These are phyloP conservation scores for Gastroboletus turbinatus DNA, from an alignment of 1,284 basidiomycete genomes.

Conservation along the genomic window DNA sequence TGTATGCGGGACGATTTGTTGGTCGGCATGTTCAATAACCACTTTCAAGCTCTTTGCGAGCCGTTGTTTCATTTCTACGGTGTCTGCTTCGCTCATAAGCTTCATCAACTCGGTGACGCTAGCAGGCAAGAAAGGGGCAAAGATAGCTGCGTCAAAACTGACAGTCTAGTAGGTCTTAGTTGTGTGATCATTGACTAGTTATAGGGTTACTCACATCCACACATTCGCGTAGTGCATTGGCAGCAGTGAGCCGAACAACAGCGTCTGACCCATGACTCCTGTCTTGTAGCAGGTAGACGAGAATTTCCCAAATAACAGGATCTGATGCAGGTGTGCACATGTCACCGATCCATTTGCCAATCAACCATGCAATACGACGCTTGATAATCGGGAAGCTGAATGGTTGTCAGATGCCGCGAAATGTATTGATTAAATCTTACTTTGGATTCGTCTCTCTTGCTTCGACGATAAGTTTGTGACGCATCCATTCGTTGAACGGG, in stretches of 20 bases:
- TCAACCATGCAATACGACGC: constrained; percentile 85
- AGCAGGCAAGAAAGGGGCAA: constrained; percentile 58
- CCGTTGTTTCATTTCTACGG: constrained; percentile 75
- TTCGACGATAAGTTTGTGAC: constrained; percentile 56
- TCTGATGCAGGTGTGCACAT: constrained; percentile 62
- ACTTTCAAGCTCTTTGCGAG: constrained; percentile 71
- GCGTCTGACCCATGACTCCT: constrained; percentile 69
- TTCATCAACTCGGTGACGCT: constrained; percentile 61
- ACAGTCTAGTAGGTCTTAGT: constrained; percentile 46
- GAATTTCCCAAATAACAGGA: constrained; percentile 73
- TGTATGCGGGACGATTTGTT: constrained; percentile 71
- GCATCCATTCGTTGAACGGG: constrained; percentile 67
- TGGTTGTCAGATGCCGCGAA: constrained; percentile 19
- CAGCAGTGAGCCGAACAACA: constrained; percentile 82
- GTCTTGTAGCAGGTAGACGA: constrained; percentile 72
- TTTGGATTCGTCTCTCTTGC: constrained; percentile 54
- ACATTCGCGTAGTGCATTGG: constrained; percentile 73
- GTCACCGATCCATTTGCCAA: constrained; percentile 82
- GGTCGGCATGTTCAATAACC: constrained; percentile 68
- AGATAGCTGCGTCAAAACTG: constrained; percentile 55
- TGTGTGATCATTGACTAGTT: not conserved
- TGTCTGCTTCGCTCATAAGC: constrained; percentile 75
- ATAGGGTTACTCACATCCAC: constrained; percentile 64
- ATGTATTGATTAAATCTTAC: constrained; percentile 37
- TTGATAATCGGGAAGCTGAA: constrained; percentile 83